These are phyloP conservation scores for Parachaetomium inaequale DNA, from an alignment of 495 filamentous ascomycete genomes.

Conservation along the genomic window DNA sequence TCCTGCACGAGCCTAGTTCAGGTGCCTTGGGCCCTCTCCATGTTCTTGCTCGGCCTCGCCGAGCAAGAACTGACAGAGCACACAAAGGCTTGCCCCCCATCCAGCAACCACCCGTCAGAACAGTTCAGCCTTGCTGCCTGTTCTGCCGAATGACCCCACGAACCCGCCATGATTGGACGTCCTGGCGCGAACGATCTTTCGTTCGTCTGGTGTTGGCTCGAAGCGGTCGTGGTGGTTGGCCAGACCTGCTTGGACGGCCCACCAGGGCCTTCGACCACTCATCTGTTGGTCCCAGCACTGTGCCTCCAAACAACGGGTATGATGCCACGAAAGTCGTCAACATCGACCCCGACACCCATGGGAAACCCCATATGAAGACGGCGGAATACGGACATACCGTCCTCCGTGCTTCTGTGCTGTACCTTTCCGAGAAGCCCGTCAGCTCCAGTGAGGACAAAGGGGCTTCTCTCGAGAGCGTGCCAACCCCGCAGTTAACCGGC, in stretches of 20 bases:
- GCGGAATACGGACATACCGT: too few relatives aligned
- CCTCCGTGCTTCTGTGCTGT: background rate
- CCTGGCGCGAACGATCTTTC: background rate
- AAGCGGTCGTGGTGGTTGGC: background rate
- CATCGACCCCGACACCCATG: background rate
- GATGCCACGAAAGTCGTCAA: background rate
- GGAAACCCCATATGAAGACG: too few relatives aligned
- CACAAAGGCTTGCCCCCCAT: too few relatives aligned
- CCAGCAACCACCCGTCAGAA: too few relatives aligned
- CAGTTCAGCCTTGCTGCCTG: slow-evolving; percentile 3
- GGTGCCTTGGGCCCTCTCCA: too few relatives aligned
- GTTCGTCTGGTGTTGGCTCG: background rate
- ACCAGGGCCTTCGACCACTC: background rate
- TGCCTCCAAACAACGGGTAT: background rate
- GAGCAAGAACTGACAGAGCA: too few relatives aligned
- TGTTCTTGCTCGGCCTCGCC: background rate
- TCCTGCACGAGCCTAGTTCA: background rate
- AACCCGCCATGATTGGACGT: background rate
- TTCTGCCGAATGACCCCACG: background rate
- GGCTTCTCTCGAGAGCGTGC: background rate
- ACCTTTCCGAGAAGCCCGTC: background rate
- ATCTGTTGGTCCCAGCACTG: background rate
- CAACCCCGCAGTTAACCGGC: background rate
- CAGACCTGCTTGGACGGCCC: background rate
- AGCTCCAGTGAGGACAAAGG: background rate